These are phyloP conservation scores for Eucalyptus erythrocorys DNA, from an alignment of 345 rosid genomes.

Conservation along the genomic window DNA sequence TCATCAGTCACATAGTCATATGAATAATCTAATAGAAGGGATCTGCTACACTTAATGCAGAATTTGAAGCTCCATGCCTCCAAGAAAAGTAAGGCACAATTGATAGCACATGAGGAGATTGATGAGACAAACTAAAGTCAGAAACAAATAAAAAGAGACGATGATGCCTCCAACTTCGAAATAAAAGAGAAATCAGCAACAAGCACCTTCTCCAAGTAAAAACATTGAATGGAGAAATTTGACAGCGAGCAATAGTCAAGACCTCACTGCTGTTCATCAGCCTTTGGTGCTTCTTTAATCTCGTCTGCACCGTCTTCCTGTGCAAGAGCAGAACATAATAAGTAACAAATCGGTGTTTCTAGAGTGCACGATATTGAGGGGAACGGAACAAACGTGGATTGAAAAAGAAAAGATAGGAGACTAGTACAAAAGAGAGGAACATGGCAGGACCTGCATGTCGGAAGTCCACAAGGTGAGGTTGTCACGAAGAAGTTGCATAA, in stretches of 20 bases:
- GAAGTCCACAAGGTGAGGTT: slow-evolving; percentile 97
- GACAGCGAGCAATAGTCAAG: not conserved
- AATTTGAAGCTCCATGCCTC: not conserved
- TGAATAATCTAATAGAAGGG: not conserved
- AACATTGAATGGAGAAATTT: slow-evolving; percentile 11
- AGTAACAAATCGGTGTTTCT: not conserved
- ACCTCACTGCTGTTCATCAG: slow-evolving; percentile 37
- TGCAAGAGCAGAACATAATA: not conserved
- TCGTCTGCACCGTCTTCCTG: slow-evolving; percentile 89
- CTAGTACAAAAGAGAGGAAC: not conserved
- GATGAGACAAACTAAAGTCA: slow-evolving; percentile 5
- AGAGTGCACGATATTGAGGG: not conserved
- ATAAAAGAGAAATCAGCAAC: slow-evolving; percentile 20
- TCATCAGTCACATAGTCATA: not conserved
- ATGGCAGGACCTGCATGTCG: slow-evolving; percentile 78
- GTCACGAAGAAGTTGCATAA: slow-evolving; percentile 96
- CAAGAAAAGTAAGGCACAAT: slow-evolving; percentile 1
- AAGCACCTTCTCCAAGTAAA: slow-evolving; percentile 43
- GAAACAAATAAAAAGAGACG: slow-evolving; percentile 21
- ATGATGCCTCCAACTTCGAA: slow-evolving; percentile 27
- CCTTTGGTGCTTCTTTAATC: slow-evolving; percentile 76
- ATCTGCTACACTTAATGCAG: not conserved
- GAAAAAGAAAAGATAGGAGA: not conserved
- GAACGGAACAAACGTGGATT: not conserved
- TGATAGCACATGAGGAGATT: not conserved